Evolutionary conservation across 2,329 filamentous ascomycete genomes (phyloP), one percentile per base, ranked within the genome.

Genomic region (Pseudogymnoascus pannorum): DNA sequence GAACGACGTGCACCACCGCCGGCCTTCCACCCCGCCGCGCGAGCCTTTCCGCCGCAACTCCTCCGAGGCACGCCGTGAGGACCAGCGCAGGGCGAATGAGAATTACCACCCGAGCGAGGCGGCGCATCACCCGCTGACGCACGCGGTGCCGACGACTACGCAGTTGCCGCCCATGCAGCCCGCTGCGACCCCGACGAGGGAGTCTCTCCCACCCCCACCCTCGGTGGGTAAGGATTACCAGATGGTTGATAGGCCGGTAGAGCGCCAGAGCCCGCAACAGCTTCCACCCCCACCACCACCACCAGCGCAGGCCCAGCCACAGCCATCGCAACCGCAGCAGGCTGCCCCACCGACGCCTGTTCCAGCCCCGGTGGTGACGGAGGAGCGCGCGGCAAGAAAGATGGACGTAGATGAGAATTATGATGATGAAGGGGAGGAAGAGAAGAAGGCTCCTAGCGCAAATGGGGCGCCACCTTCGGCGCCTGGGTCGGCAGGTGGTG

Each of bases 341-440:
- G 71, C 76, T 20, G 71, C 75, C 18, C 71, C 75, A 38, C 68
- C 78, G 24, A 77, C 79, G 31, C 75, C 75, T 3, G 69, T 71
- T 38, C 74, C 82, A 26, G 74, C 81, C 2, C 77, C 81, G 18
- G 74, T 80, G 16, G 87, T 86, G 62, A 93, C 97, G 76, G 90
- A 92, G 8, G 86, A 89, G 73, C 78, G 86, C 60, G 92, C 94
- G 33, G 91, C 92, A 18, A 83, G 94, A 20, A 96, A 96, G 75
- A 95, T 99, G 85, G 93, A 97, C 5, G 90, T 97, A 18, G 92
- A 99, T 68, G 94, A 99, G 73, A 89, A 97, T 72, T 97, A 99
- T 70, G 93, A 97, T 72, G 93, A 97, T 70, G 93, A 92, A 62
- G 91, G 85, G 4, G 92, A 96, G 66, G 93, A 97, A 63, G 87